A percentile compares a stretch with the other conserved stretches of the same genome.
Conservation (phyloP, 2,329 filamentous ascomycete genomes). For the Alternaria conjuncta region DNA sequence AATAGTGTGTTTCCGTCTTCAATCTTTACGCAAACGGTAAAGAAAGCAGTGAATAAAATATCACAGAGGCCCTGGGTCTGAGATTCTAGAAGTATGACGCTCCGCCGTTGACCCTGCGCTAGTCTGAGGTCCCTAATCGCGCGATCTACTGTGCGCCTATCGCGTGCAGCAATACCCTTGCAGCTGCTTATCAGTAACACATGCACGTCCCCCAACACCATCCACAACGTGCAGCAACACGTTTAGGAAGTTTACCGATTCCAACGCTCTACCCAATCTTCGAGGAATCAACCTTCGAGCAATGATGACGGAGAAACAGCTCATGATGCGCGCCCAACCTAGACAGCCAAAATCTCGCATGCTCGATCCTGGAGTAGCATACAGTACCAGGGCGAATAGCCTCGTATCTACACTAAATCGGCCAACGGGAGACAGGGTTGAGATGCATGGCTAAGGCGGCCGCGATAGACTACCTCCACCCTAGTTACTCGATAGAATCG, state of each 20-base stretch:
- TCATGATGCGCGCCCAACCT: background rate
- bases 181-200: slow-evolving; percentile 31
- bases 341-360: background rate
- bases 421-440: slow-evolving; percentile 22
- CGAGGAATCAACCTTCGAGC: background rate
- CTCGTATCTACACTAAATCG: slow-evolving; percentile 14
- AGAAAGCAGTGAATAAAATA: background rate
- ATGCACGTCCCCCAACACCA: slow-evolving; percentile 16
- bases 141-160: slow-evolving; percentile 22
- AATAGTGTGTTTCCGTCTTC: background rate
- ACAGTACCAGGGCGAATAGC: background rate
- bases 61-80: background rate
- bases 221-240: slow-evolving; percentile 1
- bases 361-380: background rate
- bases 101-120: slow-evolving; percentile 37
- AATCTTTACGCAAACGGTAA: background rate
- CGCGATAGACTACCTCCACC: slow-evolving; percentile 36
- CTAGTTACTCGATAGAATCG: slow-evolving; percentile 38
- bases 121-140: slow-evolving; percentile 34
- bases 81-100: slow-evolving; percentile 23
- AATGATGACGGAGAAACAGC: background rate
- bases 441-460: slow-evolving; percentile 25
- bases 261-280: background rate
- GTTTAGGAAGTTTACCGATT: background rate
- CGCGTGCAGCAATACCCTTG: slow-evolving; percentile 16